Percentiles rank a stretch among this genome's conserved stretches.
Evolutionary conservation across 768 basidiomycete genomes (phyloP).

Genomic region (Leccinum incarnatum): DNA sequence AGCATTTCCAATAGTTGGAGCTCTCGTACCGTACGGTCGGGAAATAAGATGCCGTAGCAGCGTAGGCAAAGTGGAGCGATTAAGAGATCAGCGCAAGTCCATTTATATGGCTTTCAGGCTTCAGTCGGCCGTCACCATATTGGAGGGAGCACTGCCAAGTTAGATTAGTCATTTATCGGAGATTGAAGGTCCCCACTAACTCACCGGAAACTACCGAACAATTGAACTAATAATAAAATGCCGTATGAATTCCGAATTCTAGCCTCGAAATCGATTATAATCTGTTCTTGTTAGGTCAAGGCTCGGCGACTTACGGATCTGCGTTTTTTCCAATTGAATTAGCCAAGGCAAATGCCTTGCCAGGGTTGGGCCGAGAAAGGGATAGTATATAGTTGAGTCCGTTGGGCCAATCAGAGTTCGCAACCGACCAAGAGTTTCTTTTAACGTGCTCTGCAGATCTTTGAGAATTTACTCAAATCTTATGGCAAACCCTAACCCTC

Average conservation of each 20-base stretch:
- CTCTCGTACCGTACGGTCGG: neutral
- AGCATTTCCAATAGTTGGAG: neutral
- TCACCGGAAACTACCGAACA: neutral
- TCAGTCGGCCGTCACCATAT: neutral
- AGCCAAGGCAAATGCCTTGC: neutral
- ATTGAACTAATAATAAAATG: neutral
- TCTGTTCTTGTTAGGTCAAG: neutral
- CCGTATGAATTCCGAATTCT: neutral
- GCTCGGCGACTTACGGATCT: neutral
- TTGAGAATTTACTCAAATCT: neutral
- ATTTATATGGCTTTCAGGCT: neutral
- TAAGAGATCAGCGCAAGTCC: neutral
- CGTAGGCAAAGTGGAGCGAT: slow-evolving; percentile 1
- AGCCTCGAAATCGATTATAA: neutral
- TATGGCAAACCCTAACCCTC: neutral
- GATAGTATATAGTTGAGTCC: neutral
- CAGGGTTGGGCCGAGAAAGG: neutral
- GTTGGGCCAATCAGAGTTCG: neutral
- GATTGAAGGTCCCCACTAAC: neutral
- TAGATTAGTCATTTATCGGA: neutral
- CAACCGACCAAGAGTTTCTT: neutral
- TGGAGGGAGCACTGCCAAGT: neutral
- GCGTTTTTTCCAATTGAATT: neutral
- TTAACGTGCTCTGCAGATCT: neutral
- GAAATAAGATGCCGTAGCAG: slow-evolving; percentile 15